Percentiles rank a stretch among this genome's conserved stretches.
These are phyloP conservation scores for Zancudomyces culisetae DNA, from an alignment of 371 early-diverging fungal species.

Conservation along the genomic window DNA sequence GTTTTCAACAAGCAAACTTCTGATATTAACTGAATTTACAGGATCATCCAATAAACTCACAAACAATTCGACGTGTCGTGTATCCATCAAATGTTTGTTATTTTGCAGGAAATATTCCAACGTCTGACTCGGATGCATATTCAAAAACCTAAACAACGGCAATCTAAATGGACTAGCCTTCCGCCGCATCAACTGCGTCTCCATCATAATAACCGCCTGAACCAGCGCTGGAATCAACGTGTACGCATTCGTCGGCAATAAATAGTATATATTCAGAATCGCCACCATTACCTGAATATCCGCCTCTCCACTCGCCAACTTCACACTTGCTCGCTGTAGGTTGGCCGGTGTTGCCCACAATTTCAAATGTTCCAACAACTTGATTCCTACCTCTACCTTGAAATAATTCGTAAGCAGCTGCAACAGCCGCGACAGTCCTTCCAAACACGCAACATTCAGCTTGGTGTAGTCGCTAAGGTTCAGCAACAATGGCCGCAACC, in stretches of 20 bases:
- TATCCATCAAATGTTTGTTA: too few relatives aligned
- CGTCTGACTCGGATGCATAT: conserved; percentile 67
- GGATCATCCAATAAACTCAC: conserved; percentile 8
- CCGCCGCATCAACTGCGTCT: conserved; percentile 53
- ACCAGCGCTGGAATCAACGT: conserved; percentile 82
- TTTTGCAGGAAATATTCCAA: conserved; percentile 55
- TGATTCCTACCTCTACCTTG: conserved; percentile 93
- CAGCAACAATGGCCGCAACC: conserved; percentile 82
- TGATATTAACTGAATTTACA: background rate
- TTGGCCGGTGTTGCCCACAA: conserved; percentile 77
- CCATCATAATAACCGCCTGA: conserved; percentile 63
- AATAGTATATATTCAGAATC: conserved; percentile 78
- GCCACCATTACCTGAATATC: conserved; percentile 85
- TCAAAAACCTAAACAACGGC: conserved; percentile 75
- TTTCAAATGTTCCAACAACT: conserved; percentile 86
- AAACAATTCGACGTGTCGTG: conserved; percentile 8
- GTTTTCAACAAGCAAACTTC: background rate
- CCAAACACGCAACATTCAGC: conserved; percentile 75
- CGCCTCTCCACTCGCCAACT: conserved; percentile 66
- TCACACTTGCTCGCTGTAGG: conserved; percentile 57
- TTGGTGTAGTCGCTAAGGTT: conserved; percentile 86
- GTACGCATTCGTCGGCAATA: conserved; percentile 80
- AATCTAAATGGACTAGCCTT: conserved; percentile 81
- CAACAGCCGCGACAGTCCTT: conserved; percentile 81
- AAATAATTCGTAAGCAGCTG: conserved; percentile 91